Base-by-base conservation (phyloP, 1,284 basidiomycete species). In the Mycena sp. region DNA sequence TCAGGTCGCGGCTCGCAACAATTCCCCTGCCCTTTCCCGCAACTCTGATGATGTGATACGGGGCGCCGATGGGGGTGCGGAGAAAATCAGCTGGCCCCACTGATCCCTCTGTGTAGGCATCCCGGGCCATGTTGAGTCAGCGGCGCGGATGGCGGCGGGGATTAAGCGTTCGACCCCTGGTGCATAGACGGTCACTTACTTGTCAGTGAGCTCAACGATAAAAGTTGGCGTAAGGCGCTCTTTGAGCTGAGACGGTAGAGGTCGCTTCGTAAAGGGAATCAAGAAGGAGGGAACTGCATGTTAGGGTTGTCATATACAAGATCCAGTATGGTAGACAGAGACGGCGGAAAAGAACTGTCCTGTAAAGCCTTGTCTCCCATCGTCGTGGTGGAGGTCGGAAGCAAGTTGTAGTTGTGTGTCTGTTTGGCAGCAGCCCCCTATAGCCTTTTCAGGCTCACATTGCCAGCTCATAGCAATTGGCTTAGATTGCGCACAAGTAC, bases 1-100 rank as follows among this genome's bases (percentile, higher is more conserved):
- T 3, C 41, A 60, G 23, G 25, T 50, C 43, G 28, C 48, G 57
- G 12, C 23, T 52, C 4, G 48, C 57, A 23, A 51, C 23, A 32
- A 60, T 46, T 7, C 50, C 49, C 26, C 58, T 37, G 9, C 58
- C 58, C 37, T 52, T 60, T 0, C 50, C 49, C 29, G 46, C 30
- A 23, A 55, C 44, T 32, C 50, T 28, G 2, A 30, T 26, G 0
- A 62, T 40, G 48, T 53, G 30, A 25, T 62, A 62, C 30, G 32
- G 19, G 10, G 60, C 60, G 16, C 46, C 54, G 46, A 50, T 56
- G 25, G 53, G 40, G 10, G 53, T 6, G 12, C 48, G 54, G 35
- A 62, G 41, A 17, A 62, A 62, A 41, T 62, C 60, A 7, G 30
- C 21, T 6, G 60, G 60, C 6, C 46, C 54, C 10, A 56, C 51